phyloP scores from a whole-genome alignment of 345 rosid species.

The Gossypium sturtianum region DNA sequence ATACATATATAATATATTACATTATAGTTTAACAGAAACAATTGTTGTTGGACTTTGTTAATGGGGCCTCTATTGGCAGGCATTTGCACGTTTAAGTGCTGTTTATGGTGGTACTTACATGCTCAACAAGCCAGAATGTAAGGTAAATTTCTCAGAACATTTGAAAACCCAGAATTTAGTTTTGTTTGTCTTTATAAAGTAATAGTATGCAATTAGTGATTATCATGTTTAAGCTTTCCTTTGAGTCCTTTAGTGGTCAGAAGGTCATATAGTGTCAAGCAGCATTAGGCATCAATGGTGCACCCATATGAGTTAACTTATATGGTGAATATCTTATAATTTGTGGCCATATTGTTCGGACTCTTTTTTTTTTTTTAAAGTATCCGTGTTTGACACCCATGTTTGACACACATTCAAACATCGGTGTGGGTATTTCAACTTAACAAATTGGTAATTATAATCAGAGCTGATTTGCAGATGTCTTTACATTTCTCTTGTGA shows the following conservation, averaged over 20 bases:
- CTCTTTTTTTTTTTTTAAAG: too few species aligned
- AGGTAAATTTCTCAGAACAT: slow-evolving; percentile 35
- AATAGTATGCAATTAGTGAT: neutral
- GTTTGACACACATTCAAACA: too few species aligned
- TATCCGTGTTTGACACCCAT: too few species aligned
- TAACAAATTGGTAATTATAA: neutral
- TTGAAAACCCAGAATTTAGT: neutral
- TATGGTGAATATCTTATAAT: too few species aligned
- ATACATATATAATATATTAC: neutral
- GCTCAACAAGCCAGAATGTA: slow-evolving; percentile 92
- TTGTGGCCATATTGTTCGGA: too few species aligned
- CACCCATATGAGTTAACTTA: neutral
- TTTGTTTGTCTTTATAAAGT: neutral
- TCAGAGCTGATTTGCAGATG: neutral
- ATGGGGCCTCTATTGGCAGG: slow-evolving; percentile 34
- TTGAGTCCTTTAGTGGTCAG: neutral
- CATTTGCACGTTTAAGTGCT: slow-evolving; percentile 89
- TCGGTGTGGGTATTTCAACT: too few species aligned
- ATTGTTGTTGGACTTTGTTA: slow-evolving; percentile 12
- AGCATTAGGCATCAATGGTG: neutral
- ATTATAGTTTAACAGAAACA: neutral
- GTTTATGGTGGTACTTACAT: slow-evolving; percentile 95
- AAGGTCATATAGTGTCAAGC: neutral
- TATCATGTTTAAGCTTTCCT: neutral
- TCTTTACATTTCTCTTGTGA: neutral